Base-by-base conservation (phyloP, 331 rosid genomes). In the Arachis monticola region DNA sequence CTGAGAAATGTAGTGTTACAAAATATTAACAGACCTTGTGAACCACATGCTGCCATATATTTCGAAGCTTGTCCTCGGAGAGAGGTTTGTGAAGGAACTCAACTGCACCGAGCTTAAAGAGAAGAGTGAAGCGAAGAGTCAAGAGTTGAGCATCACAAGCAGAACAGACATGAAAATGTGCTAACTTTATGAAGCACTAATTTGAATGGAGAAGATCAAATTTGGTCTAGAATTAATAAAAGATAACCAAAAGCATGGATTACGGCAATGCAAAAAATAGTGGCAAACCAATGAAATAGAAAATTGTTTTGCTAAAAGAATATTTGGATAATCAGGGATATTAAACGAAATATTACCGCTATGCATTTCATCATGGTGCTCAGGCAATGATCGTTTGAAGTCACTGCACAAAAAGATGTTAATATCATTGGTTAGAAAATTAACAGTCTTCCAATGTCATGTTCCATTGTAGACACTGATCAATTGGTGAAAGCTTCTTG, bases 41-140 rank as follows among this genome's bases (percentile, higher is more conserved):
- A 84, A 95, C 92, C 42, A 95, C 99, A 83, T 95, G 99, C 88
- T 95, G 99, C 99, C 99, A 95, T 75, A 95, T 88, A 81, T 95
- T 90, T 88, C 86, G 80, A 64, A 95, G 92, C 76, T 90, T 95
- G 53, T 92, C 99, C 81, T 90, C 96, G 0, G 93, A 90, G 64
- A 95, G 90, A 7, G 99, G 99, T 79, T 95, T 95, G 70, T 62
- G 77, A 68, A 95, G 86, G 83, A 92, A 92, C 80, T 92, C 99
- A 53, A 90, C 96, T 51, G 97, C 99, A 46, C 99, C 99, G 72
- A 83, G 97, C 99, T 95, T 86, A 69, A 87, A 79, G 83, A 59
- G 83, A 59, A 40, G 31, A 81, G 70, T 46, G 45, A 58, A 38
- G 69, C 45, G 3, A 79, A 80, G 70, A 27, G 74, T 74, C 74